Evolutionary conservation across 805 yeast species (phyloP).

Genomic region (Lipomyces chichibuensis): DNA sequence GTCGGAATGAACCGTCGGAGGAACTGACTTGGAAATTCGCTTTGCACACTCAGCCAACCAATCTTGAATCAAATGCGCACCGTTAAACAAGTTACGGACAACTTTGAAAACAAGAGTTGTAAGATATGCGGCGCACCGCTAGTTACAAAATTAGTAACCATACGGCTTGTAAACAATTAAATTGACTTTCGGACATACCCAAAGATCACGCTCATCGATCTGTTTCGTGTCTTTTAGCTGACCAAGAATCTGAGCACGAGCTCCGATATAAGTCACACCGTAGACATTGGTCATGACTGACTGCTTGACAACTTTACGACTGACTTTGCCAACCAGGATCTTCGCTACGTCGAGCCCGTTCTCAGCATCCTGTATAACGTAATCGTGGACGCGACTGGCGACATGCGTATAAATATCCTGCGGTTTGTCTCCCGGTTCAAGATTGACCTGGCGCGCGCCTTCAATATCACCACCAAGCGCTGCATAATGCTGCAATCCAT

Average conservation of each 20-base stretch:
- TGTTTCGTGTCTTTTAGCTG: slow-evolving; percentile 66
- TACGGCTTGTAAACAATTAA: not conserved
- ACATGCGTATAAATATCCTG: slow-evolving; percentile 66
- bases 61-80: slow-evolving; percentile 94
- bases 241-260: slow-evolving; percentile 81
- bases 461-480: slow-evolving; percentile 71
- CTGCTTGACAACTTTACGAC: slow-evolving; percentile 90
- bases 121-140: slow-evolving; percentile 56
- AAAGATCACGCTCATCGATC: slow-evolving; percentile 52
- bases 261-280: slow-evolving; percentile 95
- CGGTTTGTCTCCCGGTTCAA: slow-evolving; percentile 59
- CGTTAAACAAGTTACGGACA: slow-evolving; percentile 79
- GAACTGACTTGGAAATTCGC: slow-evolving; percentile 73
- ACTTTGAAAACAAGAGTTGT: slow-evolving; percentile 80
- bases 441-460: slow-evolving; percentile 65
- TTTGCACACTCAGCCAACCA: slow-evolving; percentile 91
- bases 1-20: slow-evolving; percentile 58
- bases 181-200: slow-evolving; percentile 43
- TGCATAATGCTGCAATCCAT: slow-evolving; percentile 70
- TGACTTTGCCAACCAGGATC: slow-evolving; percentile 62
- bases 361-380: slow-evolving; percentile 54
- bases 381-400: slow-evolving; percentile 52
- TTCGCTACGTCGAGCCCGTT: slow-evolving; percentile 42
- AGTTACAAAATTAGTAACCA: not conserved
- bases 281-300: slow-evolving; percentile 98